phyloP scores from a whole-genome alignment of 2,329 filamentous ascomycete species.

The Aschersonia sp. region DNA sequence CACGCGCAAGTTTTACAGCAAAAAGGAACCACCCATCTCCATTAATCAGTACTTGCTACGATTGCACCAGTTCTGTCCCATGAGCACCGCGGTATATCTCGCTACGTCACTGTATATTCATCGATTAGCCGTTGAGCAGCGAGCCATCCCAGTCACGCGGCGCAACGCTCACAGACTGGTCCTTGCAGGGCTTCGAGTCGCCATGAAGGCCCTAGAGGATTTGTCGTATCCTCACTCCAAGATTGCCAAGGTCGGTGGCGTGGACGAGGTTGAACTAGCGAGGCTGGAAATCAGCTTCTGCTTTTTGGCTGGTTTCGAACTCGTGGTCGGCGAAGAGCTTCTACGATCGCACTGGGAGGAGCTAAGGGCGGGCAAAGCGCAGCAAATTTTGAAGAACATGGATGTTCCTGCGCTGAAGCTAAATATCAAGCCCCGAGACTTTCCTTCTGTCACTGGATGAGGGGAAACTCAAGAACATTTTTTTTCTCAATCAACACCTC shows the following conservation, averaged over 20 bases:
- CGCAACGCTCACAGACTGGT: slow-evolving; percentile 79
- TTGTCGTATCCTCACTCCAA: slow-evolving; percentile 73
- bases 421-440: slow-evolving; percentile 7
- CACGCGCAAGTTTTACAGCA: slow-evolving; percentile 86
- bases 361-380: slow-evolving; percentile 15
- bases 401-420: slow-evolving; percentile 16
- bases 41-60: slow-evolving; percentile 76
- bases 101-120: slow-evolving; percentile 81
- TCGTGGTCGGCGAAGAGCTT: slow-evolving; percentile 35
- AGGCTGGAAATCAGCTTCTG: slow-evolving; percentile 82
- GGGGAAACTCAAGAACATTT: background rate
- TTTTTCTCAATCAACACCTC: background rate
- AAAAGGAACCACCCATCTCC: slow-evolving; percentile 68
- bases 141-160: slow-evolving; percentile 64
- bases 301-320: slow-evolving; percentile 72
- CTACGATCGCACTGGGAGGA: slow-evolving; percentile 19
- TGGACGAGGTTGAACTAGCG: slow-evolving; percentile 68
- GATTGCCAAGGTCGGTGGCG: slow-evolving; percentile 77
- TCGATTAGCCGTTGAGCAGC: slow-evolving; percentile 63
- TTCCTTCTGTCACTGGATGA: slow-evolving; percentile 1
- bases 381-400: slow-evolving; percentile 9
- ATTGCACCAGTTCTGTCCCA: slow-evolving; percentile 81
- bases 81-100: slow-evolving; percentile 87
- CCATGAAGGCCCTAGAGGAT: slow-evolving; percentile 93
- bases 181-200: slow-evolving; percentile 70